Conservation (phyloP, 1,139 yeast species). For the Suzukiozyma palmioleophila region DNA sequence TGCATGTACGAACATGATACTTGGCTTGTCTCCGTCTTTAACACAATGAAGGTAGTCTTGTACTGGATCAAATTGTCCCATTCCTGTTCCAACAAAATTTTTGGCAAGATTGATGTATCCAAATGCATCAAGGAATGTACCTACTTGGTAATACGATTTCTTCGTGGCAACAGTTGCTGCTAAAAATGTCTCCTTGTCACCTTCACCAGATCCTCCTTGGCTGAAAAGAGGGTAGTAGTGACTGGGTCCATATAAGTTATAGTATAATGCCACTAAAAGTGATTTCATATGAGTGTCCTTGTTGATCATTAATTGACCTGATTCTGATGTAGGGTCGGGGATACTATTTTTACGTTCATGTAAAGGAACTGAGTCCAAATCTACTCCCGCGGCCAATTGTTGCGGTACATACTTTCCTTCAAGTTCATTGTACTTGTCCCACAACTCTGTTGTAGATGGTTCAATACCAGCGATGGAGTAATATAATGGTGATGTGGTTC, state of each 20-base stretch:
- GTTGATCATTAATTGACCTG: slow-evolving; percentile 74
- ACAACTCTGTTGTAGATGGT: slow-evolving; percentile 20
- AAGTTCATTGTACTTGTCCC: slow-evolving; percentile 30
- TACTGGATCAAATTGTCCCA: slow-evolving; percentile 70
- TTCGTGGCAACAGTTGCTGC: slow-evolving; percentile 70
- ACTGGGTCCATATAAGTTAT: slow-evolving; percentile 74
- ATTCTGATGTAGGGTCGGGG: slow-evolving; percentile 79
- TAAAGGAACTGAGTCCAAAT: slow-evolving; percentile 40
- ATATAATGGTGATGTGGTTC: slow-evolving; percentile 42
- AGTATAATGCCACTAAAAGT: slow-evolving; percentile 65
- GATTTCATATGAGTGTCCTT: slow-evolving; percentile 63
- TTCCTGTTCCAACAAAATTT: slow-evolving; percentile 58
- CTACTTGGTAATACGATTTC: slow-evolving; percentile 66
- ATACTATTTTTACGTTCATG: slow-evolving; percentile 68
- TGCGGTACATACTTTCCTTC: slow-evolving; percentile 16
- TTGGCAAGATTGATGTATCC: slow-evolving; percentile 43
- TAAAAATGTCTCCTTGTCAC: slow-evolving; percentile 84
- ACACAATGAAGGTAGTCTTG: slow-evolving; percentile 41
- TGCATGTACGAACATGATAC: slow-evolving; percentile 57
- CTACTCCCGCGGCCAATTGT: slow-evolving; percentile 4
- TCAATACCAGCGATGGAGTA: slow-evolving; percentile 34
- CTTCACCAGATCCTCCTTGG: slow-evolving; percentile 85
- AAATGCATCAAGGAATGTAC: slow-evolving; percentile 48
- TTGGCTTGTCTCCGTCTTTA: slow-evolving; percentile 28
- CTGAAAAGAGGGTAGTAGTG: slow-evolving; percentile 80